These are phyloP conservation scores for Termitomyces sp. DNA, from an alignment of 768 basidiomycete species.

Conservation along the genomic window DNA sequence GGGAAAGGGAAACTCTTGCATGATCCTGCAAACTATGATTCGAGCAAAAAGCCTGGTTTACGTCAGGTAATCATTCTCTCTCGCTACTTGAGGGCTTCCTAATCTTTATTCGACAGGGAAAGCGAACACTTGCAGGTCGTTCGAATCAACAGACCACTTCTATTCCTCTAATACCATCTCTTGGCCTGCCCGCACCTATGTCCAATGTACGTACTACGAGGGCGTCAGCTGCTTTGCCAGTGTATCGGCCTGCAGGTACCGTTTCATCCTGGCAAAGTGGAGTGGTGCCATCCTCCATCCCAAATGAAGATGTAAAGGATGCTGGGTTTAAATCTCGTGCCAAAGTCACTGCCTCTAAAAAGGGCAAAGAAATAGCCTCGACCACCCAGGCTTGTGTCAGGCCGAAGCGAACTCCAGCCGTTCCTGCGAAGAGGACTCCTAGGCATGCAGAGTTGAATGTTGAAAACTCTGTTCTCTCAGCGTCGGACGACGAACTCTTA, in stretches of 20 bases:
- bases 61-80: background rate
- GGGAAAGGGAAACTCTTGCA: conserved; percentile 6
- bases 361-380: conserved; percentile 1
- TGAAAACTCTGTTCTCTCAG: conserved; percentile 10
- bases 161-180: background rate
- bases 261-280: conserved; percentile 27
- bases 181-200: background rate
- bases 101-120: background rate
- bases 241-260: conserved; percentile 3
- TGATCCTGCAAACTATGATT: background rate
- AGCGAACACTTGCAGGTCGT: background rate
- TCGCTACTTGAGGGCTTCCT: background rate
- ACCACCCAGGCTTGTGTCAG: background rate
- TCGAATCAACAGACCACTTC: background rate
- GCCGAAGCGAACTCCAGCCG: conserved; percentile 1
- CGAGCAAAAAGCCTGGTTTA: background rate
- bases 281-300: conserved; percentile 57
- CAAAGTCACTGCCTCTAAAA: background rate
- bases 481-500: conserved; percentile 24
- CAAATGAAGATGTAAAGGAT: conserved; percentile 40
- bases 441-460: conserved; percentile 18
- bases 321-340: background rate
- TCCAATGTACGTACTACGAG: conserved; percentile 2
- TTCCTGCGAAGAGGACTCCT: background rate
- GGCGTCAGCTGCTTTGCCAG: background rate